Evolutionary conservation across 177 flowering plant species (phyloP).

Genomic region (Vitis hybrid): DNA sequence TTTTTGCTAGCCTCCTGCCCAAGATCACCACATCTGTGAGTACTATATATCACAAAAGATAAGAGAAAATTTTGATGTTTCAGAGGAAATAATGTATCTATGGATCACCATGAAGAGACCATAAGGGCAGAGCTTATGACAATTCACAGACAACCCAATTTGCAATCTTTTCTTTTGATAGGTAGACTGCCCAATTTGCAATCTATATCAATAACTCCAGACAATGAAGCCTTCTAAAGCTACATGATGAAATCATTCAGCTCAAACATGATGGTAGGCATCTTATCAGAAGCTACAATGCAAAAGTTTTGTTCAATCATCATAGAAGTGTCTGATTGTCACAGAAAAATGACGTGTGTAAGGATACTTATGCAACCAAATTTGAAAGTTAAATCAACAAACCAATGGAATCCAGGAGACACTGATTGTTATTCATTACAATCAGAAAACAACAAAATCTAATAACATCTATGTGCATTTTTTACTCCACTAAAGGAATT

Average conservation of each 20-base stretch:
- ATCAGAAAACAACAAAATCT: no score
- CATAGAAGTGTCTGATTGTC: neutral
- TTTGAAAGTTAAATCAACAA: no score
- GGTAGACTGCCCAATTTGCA: neutral
- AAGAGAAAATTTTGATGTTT: neutral
- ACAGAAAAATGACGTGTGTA: no score
- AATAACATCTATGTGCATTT: no score
- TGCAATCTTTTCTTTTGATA: no score
- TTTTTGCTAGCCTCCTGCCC: slow-evolving; percentile 39
- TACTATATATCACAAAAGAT: neutral
- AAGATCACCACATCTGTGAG: slow-evolving; percentile 4
- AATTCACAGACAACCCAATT: neutral
- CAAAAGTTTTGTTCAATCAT: neutral
- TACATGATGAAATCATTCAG: neutral
- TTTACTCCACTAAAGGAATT: no score
- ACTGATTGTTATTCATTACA: no score
- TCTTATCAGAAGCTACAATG: neutral
- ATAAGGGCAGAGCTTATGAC: neutral
- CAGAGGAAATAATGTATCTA: neutral
- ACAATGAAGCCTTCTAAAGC: neutral
- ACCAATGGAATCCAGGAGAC: no score
- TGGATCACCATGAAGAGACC: neutral
- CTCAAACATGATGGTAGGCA: neutral
- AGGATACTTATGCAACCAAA: no score
- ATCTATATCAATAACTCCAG: neutral